Evolutionary conservation across 169 alveolate species (phyloP).

Genomic region (Cryptosporidium meleagridis): DNA sequence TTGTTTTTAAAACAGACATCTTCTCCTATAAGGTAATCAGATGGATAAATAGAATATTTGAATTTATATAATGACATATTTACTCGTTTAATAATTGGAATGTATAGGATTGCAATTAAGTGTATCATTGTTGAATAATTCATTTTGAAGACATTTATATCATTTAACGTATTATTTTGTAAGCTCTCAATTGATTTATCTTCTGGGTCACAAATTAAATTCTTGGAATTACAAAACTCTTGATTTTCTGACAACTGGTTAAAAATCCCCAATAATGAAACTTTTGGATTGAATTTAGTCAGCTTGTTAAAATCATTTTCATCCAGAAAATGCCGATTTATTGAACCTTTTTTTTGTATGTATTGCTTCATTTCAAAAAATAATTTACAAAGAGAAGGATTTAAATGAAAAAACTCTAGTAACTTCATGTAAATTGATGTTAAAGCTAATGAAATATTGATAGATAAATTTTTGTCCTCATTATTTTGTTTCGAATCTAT

Average conservation of each 20-base stretch:
- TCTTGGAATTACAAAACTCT: background rate
- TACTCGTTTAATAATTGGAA: conserved; percentile 55
- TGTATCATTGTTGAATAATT: conserved; percentile 32
- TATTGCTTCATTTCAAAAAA: conserved; percentile 29
- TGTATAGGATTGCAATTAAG: conserved; percentile 26
- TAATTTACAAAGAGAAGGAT: conserved; percentile 19
- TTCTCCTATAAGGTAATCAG: background rate
- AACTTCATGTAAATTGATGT: conserved; percentile 31
- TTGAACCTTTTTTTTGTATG: background rate
- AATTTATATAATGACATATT: conserved; percentile 55
- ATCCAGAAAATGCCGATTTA: background rate
- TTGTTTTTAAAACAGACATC: background rate
- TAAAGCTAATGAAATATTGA: conserved; percentile 45
- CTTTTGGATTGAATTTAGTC: background rate
- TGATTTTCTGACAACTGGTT: background rate
- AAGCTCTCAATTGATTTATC: background rate
- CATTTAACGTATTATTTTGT: background rate
- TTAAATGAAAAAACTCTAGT: conserved; percentile 27
- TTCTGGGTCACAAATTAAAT: background rate
- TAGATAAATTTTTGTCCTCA: background rate
- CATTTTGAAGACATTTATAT: background rate
- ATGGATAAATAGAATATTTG: conserved; percentile 25
- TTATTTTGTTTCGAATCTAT: background rate
- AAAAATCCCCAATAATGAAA: conserved; percentile 35
- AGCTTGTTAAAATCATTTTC: background rate